Evolutionary conservation across 2,329 filamentous ascomycete species (phyloP).

Genomic region (Talaromyces amestolkiae): DNA sequence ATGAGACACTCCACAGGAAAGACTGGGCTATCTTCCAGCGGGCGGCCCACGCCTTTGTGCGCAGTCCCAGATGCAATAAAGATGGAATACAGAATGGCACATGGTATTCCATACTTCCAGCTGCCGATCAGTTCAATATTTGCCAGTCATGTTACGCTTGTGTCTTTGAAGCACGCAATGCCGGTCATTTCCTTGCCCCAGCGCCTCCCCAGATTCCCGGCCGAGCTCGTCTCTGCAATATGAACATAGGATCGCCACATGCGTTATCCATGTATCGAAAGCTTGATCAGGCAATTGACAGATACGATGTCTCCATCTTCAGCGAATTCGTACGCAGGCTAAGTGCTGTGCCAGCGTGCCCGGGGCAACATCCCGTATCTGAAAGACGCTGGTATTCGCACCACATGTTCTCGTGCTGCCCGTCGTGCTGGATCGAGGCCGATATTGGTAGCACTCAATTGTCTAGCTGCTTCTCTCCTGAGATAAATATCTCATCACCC

Average conservation of each 20-base stretch:
- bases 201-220: not conserved
- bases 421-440: not conserved
- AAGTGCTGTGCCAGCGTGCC: not conserved
- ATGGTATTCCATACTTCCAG: not conserved
- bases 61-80: not conserved
- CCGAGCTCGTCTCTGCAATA: not conserved
- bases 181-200: not conserved
- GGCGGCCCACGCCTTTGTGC: not conserved
- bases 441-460: not conserved
- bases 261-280: not conserved
- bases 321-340: not conserved
- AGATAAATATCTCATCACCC: not conserved
- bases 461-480: not conserved
- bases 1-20: not conserved
- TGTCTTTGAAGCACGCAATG: not conserved
- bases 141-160: not conserved
- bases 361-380: not conserved
- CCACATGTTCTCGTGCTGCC: constrained; percentile 1
- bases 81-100: not conserved
- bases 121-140: not conserved
- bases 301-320: not conserved
- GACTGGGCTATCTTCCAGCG: not conserved
- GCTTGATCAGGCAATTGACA: not conserved
- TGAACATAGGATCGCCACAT: not conserved
- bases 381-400: constrained; percentile 1